Evolutionary conservation across 768 basidiomycete genomes (phyloP).

Genomic region (Hirschioporus abietinus): DNA sequence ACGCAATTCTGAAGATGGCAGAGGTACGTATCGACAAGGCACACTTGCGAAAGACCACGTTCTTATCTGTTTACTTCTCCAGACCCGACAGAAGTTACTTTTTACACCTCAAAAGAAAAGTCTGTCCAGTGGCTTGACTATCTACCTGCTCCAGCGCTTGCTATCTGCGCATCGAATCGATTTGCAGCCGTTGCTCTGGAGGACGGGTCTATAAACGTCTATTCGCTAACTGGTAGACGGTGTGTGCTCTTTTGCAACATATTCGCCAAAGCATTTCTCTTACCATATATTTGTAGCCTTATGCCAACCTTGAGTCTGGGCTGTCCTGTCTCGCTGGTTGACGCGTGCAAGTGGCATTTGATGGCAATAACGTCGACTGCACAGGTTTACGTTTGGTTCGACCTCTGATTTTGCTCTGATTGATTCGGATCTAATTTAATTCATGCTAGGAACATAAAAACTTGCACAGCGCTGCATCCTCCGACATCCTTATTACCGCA

Average conservation of each 20-base stretch:
- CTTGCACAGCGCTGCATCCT: constrained; percentile 56
- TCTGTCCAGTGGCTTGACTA: constrained; percentile 89
- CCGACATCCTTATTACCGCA: constrained; percentile 60
- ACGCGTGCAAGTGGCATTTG: constrained; percentile 57
- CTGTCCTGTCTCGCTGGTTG: constrained; percentile 63
- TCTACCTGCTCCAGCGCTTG: constrained; percentile 65
- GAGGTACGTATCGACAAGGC: constrained; percentile 34
- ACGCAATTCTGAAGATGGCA: constrained; percentile 60
- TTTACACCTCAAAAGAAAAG: constrained; percentile 43
- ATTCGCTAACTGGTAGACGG: constrained; percentile 82
- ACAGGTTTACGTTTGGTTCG: constrained; percentile 71
- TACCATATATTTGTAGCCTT: constrained; percentile 39
- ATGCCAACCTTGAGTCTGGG: constrained; percentile 75
- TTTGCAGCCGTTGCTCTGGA: constrained; percentile 77
- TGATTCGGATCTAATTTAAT: constrained; percentile 9
- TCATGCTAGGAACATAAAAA: constrained; percentile 65
- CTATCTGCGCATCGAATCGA: constrained; percentile 51
- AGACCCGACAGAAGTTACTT: constrained; percentile 68
- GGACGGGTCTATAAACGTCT: constrained; percentile 79
- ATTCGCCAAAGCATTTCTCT: not conserved
- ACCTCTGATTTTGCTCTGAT: constrained; percentile 7
- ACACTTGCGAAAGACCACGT: not conserved
- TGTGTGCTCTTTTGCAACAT: constrained; percentile 28
- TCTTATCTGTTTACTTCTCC: constrained; percentile 5
- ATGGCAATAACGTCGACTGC: constrained; percentile 71